Base-by-base conservation (phyloP, 805 yeast genomes). In the Kazachstania taianensis region DNA sequence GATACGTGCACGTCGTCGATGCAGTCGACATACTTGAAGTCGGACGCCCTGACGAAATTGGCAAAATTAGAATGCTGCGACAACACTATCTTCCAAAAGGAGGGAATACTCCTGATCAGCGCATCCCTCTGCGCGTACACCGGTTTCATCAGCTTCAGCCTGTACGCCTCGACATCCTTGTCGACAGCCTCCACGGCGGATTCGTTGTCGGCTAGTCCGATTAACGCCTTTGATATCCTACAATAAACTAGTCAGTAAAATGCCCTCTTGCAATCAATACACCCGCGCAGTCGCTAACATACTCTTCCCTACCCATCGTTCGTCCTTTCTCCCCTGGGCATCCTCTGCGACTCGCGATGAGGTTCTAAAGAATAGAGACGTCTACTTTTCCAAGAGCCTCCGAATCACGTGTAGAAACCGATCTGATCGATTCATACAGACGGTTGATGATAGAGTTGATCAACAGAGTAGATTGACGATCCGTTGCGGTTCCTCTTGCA, bases 61-160 rank as follows among this genome's bases (percentile, higher is more conserved):
- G 82, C 79, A 52, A 89, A 81, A 44, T 83, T 95, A 35, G 81
- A 80, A 49, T 81, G 81, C 51, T 82, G 84, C 2, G 87, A 85
- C 8, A 89, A 59, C 0, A 82, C 94, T 36, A 80, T 72, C 49
- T 81, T 79, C 97, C 97, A 89, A 57, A 89, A 86, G 43, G 73
- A 72, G 1, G 87, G 85, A 29, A 86, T 71, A 4, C 65, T 54
- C 4, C 47, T 38, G 12, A 78, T 63, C n/a, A 70, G 59, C 5
- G 49, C 62, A 17, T 82, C 66, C 46, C 96, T 66, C 39, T 69
- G 58, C 5, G 53, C 63, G 50, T 74, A 84, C 6, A 82, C 64
- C 14, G 75, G 71, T 43, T 69, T 70, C 6, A 84, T 69, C 20
- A 69, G 59, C 32, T 59, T 56, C 26, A 78, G 55, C 34, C 81